Conservation (phyloP, 2,329 filamentous ascomycete species). For the Exophiala lecanii-corni region DNA sequence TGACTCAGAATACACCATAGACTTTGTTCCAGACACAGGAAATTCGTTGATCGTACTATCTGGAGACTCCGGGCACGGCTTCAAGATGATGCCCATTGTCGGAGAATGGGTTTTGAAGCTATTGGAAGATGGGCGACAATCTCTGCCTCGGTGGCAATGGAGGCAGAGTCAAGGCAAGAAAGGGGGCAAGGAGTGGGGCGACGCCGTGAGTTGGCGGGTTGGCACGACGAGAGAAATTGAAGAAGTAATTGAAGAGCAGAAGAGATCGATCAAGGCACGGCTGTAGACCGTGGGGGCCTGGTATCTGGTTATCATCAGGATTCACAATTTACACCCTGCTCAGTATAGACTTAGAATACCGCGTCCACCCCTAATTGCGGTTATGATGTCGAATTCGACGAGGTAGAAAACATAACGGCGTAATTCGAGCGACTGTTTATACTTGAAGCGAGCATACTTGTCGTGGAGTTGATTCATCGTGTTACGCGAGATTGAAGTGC, state of each 20-base stretch:
- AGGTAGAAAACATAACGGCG: no score
- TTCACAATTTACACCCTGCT: no score
- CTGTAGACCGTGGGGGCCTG: no score
- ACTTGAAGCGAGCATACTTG: no score
- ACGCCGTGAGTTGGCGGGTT: conserved; percentile 47
- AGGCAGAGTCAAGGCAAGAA: conserved; percentile 34
- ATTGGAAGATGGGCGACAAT: conserved; percentile 43
- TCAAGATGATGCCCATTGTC: conserved; percentile 60
- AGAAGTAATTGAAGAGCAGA: conserved; percentile 16
- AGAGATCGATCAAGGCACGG: conserved; percentile 6
- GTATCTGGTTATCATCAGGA: no score
- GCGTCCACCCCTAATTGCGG: no score
- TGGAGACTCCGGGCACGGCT: conserved; percentile 59
- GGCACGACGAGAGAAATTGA: conserved; percentile 28
- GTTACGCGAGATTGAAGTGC: no score
- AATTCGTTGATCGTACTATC: conserved; percentile 48
- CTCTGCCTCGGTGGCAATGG: conserved; percentile 49
- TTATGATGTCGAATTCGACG: no score
- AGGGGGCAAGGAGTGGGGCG: conserved; percentile 39
- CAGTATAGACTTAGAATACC: no score
- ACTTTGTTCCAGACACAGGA: conserved; percentile 50
- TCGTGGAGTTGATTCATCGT: no score
- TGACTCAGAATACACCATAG: conserved; percentile 58
- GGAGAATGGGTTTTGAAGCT: conserved; percentile 51
- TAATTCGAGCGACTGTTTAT: no score